Evolutionary conservation across 73 alveolate genomes (phyloP).

Genomic region (Effrenium voratum): DNA sequence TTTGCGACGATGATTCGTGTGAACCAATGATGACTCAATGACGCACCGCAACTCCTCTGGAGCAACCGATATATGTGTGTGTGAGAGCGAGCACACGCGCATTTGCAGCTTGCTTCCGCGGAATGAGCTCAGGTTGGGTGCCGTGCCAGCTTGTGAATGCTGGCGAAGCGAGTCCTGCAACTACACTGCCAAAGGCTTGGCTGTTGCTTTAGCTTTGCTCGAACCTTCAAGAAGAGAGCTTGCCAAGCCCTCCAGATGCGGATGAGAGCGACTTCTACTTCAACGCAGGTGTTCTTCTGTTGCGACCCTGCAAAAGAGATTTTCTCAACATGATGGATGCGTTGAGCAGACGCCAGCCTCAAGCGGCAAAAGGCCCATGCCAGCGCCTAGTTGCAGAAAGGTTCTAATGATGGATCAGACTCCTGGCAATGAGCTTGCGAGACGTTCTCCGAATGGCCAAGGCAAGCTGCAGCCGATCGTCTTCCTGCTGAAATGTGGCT

Average conservation of each 20-base stretch:
- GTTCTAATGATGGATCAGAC: no score
- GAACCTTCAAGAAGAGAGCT: neutral
- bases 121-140: slow-evolving; percentile 67
- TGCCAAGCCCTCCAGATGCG: neutral
- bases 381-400: no score
- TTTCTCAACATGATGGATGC: slow-evolving; percentile 29
- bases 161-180: slow-evolving; percentile 76
- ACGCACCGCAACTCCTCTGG: neutral
- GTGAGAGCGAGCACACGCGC: no score
- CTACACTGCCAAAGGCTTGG: slow-evolving; percentile 30
- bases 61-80: no score
- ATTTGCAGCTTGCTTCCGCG: no score
- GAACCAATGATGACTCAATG: neutral
- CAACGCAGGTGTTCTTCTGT: slow-evolving; percentile 79
- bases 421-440: no score
- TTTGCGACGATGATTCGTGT: no score
- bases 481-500: neutral
- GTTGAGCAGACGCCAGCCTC: neutral
- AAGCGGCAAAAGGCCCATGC: no score
- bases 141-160: slow-evolving; percentile 90
- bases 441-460: no score
- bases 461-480: no score
- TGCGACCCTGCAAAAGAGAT: slow-evolving; percentile 44
- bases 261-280: slow-evolving; percentile 53
- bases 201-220: neutral